A percentile compares a stretch with the other conserved stretches of the same genome.
phyloP scores from a whole-genome alignment of 2,329 filamentous ascomycete species.

The Cladophialophora yegresii region DNA sequence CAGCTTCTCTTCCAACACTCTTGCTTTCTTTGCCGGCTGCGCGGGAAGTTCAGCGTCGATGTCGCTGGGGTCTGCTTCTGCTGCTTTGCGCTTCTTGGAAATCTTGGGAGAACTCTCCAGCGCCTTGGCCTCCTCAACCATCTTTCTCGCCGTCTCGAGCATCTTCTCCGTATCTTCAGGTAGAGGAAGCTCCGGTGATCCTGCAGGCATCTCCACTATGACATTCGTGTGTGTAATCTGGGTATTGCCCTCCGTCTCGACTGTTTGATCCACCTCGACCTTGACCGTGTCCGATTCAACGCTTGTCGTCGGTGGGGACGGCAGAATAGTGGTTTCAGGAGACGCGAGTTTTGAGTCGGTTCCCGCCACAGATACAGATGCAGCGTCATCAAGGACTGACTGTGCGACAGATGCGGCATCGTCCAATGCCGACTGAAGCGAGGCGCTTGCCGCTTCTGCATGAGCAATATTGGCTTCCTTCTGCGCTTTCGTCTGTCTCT shows the following conservation, averaged over 20 bases:
- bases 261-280: constrained; percentile 69
- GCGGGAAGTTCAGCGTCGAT: constrained; percentile 41
- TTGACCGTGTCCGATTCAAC: constrained; percentile 57
- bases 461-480: constrained; percentile 54
- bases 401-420: constrained; percentile 46
- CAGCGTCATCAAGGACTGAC: constrained; percentile 50
- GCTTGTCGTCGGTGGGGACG: constrained; percentile 6
- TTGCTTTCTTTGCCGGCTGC: constrained; percentile 71
- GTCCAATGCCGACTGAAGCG: constrained; percentile 52
- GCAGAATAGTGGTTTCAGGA: constrained; percentile 11
- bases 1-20: constrained; percentile 69
- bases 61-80: constrained; percentile 53
- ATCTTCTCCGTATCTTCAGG: constrained; percentile 78
- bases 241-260: constrained; percentile 67
- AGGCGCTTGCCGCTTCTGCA: constrained; percentile 52
- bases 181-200: constrained; percentile 66
- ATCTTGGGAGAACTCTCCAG: constrained; percentile 43
- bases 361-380: constrained; percentile 36
- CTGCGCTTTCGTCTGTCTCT: constrained; percentile 52
- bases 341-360: constrained; percentile 34
- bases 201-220: constrained; percentile 72
- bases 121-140: constrained; percentile 73
- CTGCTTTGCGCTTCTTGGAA: constrained; percentile 68
- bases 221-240: constrained; percentile 73
- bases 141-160: constrained; percentile 81